Evolutionary conservation across 768 basidiomycete genomes (phyloP), one percentile per base, ranked within the genome.

Genomic region (Leccinum arenicola): DNA sequence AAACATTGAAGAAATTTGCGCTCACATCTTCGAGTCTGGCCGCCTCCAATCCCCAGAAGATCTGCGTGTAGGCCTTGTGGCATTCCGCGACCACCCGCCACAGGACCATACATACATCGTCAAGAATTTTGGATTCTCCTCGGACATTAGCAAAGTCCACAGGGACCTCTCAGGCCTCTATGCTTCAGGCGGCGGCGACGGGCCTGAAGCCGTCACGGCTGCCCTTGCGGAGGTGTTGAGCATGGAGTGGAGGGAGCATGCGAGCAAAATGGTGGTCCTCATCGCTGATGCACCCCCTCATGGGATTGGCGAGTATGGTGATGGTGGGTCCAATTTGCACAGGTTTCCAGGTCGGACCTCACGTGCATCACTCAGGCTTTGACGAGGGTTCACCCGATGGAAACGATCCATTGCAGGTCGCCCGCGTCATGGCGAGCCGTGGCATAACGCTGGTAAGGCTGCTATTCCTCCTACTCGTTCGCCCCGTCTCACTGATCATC

Each of bases 281-380:
- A 95, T 98, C 68, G 95, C 96, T 17, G 96, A 98, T 79, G 96
- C 96, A 0, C 96, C 96, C 38, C 94, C 95, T 15, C 96, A 98
- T 76, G 96, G 95, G 3, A 93, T 98, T 68, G 95, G 95, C 59
- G 95, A 98, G 73, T 93, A 93, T 63, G 96, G 95, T 17, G 96
- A 98, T 76, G 95, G 94, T 93, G 65, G 66, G 82, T 73, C 35
- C 52, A 25, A 17, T 14, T 35, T 19, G 11, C 29, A 11, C 15
- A 36, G 27, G 7, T 50, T 49, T n/a, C 45, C 19, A 50, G 59
- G 38, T 53, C 58, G 59, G 61, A 51, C 65, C 61, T 62, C 40
- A 63, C 52, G 49, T 51, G 59, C 48, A 51, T n/a, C 45, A 54
- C 50, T 58, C 57, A 95, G 93, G 94, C 15, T 95, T 96, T 67